Evolutionary conservation across 768 basidiomycete species (phyloP).

Genomic region (Collybiopsis luxurians): DNA sequence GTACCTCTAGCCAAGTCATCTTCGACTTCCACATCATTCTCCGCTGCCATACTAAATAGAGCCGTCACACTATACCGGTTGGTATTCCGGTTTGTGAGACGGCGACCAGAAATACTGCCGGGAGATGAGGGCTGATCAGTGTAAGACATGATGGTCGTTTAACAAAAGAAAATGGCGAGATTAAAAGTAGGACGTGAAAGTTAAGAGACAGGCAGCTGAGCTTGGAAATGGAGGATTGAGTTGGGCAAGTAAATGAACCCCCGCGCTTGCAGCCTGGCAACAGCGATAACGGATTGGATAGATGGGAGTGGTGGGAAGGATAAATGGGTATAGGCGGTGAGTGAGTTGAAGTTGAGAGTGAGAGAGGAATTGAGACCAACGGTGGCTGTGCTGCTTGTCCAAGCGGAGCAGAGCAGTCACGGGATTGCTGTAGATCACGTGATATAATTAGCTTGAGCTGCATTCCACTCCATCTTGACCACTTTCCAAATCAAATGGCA

Average conservation of each 20-base stretch:
- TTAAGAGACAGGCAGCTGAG: constrained; percentile 13
- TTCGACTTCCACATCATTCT: constrained; percentile 97
- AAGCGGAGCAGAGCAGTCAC: too few relatives aligned
- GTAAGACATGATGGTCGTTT: constrained; percentile 56
- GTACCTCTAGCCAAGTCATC: constrained; percentile 93
- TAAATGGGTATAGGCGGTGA: constrained; percentile 35
- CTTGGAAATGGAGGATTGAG: constrained; percentile 14
- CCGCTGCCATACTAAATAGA: constrained; percentile 96
- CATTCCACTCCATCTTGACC: too few relatives aligned
- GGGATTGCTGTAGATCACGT: too few relatives aligned
- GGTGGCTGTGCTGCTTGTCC: background rate
- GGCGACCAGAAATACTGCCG: constrained; percentile 62
- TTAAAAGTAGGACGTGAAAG: constrained; percentile 9
- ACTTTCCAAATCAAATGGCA: constrained; percentile 48
- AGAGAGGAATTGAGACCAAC: constrained; percentile 1
- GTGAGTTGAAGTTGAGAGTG: constrained; percentile 14
- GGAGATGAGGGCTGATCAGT: constrained; percentile 61
- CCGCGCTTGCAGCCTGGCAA: constrained; percentile 39
- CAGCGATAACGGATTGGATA: constrained; percentile 18
- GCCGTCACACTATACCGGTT: constrained; percentile 96
- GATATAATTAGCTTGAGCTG: too few relatives aligned
- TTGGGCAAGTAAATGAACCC: constrained; percentile 31
- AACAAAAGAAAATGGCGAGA: constrained; percentile 22
- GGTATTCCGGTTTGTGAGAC: constrained; percentile 89
- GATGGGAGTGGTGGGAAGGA: constrained; percentile 19